Percentiles rank a stretch among this genome's conserved stretches.
phyloP scores from a whole-genome alignment of 108 stramenopile species.

The Nitzschia palea region DNA sequence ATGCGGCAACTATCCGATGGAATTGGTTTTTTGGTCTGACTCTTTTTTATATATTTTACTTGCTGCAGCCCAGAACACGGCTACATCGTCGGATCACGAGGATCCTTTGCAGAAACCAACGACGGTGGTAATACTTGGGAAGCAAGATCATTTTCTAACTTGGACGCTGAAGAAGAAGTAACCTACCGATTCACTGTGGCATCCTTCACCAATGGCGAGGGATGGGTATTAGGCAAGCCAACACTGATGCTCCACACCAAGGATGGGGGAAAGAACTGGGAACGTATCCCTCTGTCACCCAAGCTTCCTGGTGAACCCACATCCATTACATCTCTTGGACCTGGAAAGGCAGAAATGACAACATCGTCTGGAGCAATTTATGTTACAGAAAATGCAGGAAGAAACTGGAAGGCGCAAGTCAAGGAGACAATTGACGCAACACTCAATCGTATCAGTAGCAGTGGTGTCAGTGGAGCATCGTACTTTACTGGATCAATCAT shows the following conservation, averaged over 20 bases:
- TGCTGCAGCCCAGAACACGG: constrained; percentile 74
- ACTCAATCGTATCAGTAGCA: constrained; percentile 87
- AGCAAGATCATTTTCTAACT: constrained; percentile 90
- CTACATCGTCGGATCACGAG: constrained; percentile 95
- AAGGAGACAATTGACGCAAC: constrained; percentile 99
- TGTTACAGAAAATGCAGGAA: constrained; percentile 91
- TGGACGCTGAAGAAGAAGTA: constrained; percentile 97
- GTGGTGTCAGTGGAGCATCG: constrained; percentile 91
- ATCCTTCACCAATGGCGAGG: constrained; percentile 90
- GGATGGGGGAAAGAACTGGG: constrained; percentile 93
- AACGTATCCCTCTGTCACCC: constrained; percentile 95
- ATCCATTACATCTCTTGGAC: constrained; percentile 84
- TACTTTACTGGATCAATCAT: constrained; percentile 95
- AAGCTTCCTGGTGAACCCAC: constrained; percentile 96
- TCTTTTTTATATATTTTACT: background rate
- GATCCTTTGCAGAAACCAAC: constrained; percentile 95
- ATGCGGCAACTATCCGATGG: background rate
- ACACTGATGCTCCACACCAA: constrained; percentile 93
- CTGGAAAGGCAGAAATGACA: constrained; percentile 93
- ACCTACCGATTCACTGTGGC: constrained; percentile 87
- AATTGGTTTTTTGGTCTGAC: background rate
- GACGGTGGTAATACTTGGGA: constrained; percentile 95
- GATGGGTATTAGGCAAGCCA: constrained; percentile 96
- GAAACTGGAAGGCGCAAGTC: constrained; percentile 97
- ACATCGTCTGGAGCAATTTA: constrained; percentile 93